Percentiles rank a stretch among this genome's conserved stretches.
Evolutionary conservation across 2,329 filamentous ascomycete genomes (phyloP).

Genomic region (Pyrenochaeta sp.): DNA sequence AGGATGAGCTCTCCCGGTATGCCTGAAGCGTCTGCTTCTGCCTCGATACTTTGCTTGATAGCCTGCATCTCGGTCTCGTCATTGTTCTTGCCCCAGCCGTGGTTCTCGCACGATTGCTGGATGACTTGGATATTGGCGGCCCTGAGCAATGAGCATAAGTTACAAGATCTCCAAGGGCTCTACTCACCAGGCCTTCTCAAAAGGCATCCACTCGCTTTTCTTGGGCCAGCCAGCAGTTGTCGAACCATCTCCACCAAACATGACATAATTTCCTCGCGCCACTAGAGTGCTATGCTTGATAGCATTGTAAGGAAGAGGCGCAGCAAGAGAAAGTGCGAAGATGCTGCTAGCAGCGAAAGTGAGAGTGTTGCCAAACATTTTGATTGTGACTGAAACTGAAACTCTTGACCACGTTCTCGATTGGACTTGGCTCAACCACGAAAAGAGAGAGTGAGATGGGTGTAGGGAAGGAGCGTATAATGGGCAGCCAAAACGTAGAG

Average conservation of each 20-base stretch:
- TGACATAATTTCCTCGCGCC: conserved; percentile 30
- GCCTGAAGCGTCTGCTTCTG: conserved; percentile 36
- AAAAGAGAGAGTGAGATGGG: conserved; percentile 2
- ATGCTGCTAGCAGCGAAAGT: conserved; percentile 40
- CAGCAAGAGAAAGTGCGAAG: conserved; percentile 32
- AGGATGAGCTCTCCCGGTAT: conserved; percentile 55
- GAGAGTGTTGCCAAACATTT: conserved; percentile 28
- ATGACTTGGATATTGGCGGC: conserved; percentile 47
- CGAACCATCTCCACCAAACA: conserved; percentile 49
- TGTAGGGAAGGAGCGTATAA: background rate
- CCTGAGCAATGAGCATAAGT: conserved; percentile 24
- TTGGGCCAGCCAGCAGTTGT: conserved; percentile 49
- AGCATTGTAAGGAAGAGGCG: conserved; percentile 24
- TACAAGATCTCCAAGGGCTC: background rate
- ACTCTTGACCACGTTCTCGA: background rate
- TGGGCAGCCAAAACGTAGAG: background rate
- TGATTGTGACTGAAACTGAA: conserved; percentile 15
- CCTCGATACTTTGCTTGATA: conserved; percentile 50
- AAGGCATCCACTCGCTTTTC: conserved; percentile 44
- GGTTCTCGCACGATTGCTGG: conserved; percentile 46
- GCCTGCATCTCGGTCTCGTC: conserved; percentile 47
- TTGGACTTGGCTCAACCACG: background rate
- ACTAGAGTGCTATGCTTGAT: conserved; percentile 17
- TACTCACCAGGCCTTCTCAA: conserved; percentile 44
- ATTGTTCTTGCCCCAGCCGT: conserved; percentile 48